Base-by-base conservation (phyloP, 495 filamentous ascomycete species). In the Xylaria venustula region DNA sequence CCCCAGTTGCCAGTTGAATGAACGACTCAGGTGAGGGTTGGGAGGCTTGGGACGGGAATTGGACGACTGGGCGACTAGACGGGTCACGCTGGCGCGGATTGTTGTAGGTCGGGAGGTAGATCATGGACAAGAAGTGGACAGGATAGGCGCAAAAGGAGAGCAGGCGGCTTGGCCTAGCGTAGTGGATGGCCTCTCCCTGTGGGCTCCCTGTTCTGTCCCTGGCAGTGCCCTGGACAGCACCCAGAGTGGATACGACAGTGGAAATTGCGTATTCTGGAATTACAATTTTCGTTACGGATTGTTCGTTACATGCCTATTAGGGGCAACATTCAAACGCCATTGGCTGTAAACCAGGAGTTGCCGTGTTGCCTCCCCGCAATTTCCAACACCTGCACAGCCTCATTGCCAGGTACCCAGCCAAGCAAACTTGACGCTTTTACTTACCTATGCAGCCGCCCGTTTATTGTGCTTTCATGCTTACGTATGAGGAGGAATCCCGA, bases 361-460 rank as follows among this genome's bases (percentile, higher is more conserved):
- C 14, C 3, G 25, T 5, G 37, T 26, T 51, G 37, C 28, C 30
- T 53, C 36, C 7, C 28, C 30, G 2, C 20, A 52, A 37, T 37
- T 7, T 40, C 48, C 47, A 25, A 25, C 32, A 9, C 45, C 19
- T 60, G 55, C 67, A 67, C 62, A 67, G 67, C 64, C 67, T 34
- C 52, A 67, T 25, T 61, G 67, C 62, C 67, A 49, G n/a, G 47
- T 49, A 32, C 25, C 47, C 23, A 40, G 37, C 37, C 22, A 26
- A 15, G 15, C 22, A 48, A 45, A 45, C n/a, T n/a, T n/a, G n/a
- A n/a, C n/a, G n/a, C n/a, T n/a, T n/a, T n/a, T n/a, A n/a, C n/a
- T n/a, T n/a, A n/a, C n/a, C n/a, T n/a, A n/a, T n/a, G n/a, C n/a
- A n/a, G n/a, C n/a, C n/a, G n/a, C n/a, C n/a, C n/a, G n/a, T n/a